Evolutionary conservation across 495 filamentous ascomycete genomes (phyloP).

Genomic region (Jackrogersella multiformis): DNA sequence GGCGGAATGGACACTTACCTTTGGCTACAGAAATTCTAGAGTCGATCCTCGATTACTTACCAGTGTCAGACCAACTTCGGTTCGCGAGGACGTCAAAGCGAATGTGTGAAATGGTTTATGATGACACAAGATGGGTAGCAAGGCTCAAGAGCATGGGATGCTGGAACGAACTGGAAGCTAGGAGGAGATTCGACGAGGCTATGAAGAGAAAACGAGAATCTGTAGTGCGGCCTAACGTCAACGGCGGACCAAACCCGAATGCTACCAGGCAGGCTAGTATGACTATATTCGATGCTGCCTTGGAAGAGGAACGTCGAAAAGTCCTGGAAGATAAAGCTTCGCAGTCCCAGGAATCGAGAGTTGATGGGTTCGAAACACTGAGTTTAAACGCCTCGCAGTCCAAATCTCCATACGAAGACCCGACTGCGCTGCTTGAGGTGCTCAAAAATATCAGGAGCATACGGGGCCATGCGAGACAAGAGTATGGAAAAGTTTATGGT

Average conservation of each 20-base stretch:
- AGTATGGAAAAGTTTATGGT: slow-evolving; percentile 90
- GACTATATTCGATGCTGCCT: slow-evolving; percentile 77
- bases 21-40: slow-evolving; percentile 78
- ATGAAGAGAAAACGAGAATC: slow-evolving; percentile 73
- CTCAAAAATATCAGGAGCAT: slow-evolving; percentile 78
- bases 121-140: slow-evolving; percentile 94
- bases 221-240: slow-evolving; percentile 39
- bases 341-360: slow-evolving; percentile 29
- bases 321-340: slow-evolving; percentile 24
- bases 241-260: slow-evolving; percentile 29
- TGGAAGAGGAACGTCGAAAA: slow-evolving; percentile 63
- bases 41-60: slow-evolving; percentile 86
- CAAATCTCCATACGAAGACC: slow-evolving; percentile 58
- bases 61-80: slow-evolving; percentile 80
- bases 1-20: slow-evolving; percentile 22
- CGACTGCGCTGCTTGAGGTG: slow-evolving; percentile 68
- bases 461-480: slow-evolving; percentile 83
- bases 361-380: slow-evolving; percentile 56
- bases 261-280: slow-evolving; percentile 45
- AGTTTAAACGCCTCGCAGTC: slow-evolving; percentile 47
- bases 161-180: slow-evolving; percentile 91
- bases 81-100: slow-evolving; percentile 89
- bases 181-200: slow-evolving; percentile 77
- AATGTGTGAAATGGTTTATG: slow-evolving; percentile 98
- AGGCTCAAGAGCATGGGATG: slow-evolving; percentile 83